Percentiles rank a stretch among this genome's conserved stretches.
phyloP scores from a whole-genome alignment of 2,329 filamentous ascomycete species.

The Pestalotiopsis sp. region DNA sequence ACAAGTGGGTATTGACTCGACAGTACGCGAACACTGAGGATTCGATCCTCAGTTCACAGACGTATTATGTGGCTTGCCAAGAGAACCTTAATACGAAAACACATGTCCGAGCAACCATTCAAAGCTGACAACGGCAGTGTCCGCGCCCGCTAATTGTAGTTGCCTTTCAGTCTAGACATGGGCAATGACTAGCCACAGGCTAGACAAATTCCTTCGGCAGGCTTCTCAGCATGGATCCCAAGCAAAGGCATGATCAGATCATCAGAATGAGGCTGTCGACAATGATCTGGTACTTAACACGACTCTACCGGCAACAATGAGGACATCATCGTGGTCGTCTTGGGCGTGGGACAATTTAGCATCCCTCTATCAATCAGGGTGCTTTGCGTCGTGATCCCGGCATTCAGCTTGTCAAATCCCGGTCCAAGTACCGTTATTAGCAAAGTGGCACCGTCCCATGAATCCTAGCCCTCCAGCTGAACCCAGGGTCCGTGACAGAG shows the following conservation, averaged over 20 bases:
- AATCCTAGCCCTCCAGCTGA: not conserved
- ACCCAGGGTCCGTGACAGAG: not conserved
- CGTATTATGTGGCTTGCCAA: slow-evolving; percentile 8
- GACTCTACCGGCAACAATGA: not conserved
- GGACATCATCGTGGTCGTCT: not conserved
- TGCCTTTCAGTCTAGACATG: not conserved
- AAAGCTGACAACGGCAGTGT: not conserved
- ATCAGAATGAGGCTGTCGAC: not conserved
- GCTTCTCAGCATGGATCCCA: not conserved
- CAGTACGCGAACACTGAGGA: not conserved
- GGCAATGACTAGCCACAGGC: not conserved
- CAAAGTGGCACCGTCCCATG: not conserved
- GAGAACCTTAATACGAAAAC: not conserved
- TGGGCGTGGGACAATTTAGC: not conserved
- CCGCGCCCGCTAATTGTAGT: not conserved
- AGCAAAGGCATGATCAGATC: not conserved
- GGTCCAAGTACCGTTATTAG: not conserved
- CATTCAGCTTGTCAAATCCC: slow-evolving; percentile 4
- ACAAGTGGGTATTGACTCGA: not conserved
- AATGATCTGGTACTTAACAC: not conserved
- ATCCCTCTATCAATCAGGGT: not conserved
- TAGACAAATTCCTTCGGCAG: not conserved
- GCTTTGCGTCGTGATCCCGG: not conserved
- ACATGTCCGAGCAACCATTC: not conserved
- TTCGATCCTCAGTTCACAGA: not conserved